Conservation (phyloP, 2,329 filamentous ascomycete species). For the Talaromyces sp. region DNA sequence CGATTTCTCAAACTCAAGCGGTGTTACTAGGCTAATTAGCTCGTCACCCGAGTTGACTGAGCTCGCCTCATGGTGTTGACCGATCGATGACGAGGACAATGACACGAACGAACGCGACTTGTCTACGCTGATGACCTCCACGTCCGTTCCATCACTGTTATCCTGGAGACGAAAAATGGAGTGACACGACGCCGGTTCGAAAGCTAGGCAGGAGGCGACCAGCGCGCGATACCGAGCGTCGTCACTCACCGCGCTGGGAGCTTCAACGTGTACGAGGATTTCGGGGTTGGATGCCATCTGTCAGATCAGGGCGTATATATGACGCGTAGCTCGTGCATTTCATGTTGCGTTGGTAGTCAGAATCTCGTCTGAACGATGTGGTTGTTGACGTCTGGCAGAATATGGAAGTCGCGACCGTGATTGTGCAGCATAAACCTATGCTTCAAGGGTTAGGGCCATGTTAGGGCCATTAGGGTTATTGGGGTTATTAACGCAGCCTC, state of each 20-base stretch:
- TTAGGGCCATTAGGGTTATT: no score
- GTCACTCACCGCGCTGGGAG: constrained; percentile 32
- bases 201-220: constrained; percentile 33
- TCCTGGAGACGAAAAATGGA: neutral
- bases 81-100: neutral
- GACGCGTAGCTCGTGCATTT: no score
- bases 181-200: constrained; percentile 27
- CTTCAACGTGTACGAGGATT: constrained; percentile 41
- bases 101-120: constrained; percentile 1
- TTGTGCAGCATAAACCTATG: no score
- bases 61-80: neutral
- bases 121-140: constrained; percentile 5
- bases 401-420: no score
- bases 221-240: constrained; percentile 37
- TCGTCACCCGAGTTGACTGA: constrained; percentile 15
- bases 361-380: no score
- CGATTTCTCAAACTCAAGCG: neutral
- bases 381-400: no score
- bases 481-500: no score
- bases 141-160: neutral
- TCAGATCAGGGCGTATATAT: neutral
- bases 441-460: no score
- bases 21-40: constrained; percentile 2
- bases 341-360: no score
- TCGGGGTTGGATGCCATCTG: constrained; percentile 22